Percentiles rank a stretch among this genome's conserved stretches.
Evolutionary conservation across 805 yeast species (phyloP).

Genomic region (Sungouiozyma ichnusensis): DNA sequence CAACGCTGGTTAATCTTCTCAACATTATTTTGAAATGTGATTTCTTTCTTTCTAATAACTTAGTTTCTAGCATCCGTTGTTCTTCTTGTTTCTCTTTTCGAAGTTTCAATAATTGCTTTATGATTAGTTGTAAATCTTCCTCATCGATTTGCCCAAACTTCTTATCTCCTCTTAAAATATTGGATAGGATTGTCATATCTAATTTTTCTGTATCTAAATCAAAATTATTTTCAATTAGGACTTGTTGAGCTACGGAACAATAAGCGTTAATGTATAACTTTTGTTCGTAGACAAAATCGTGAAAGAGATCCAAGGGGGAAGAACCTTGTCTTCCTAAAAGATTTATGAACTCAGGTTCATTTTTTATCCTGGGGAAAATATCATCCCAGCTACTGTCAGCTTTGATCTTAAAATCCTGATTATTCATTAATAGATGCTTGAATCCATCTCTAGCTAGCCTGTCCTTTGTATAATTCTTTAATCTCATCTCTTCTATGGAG

Average conservation of each 20-base stretch:
- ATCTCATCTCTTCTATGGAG: conserved; percentile 20
- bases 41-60: conserved; percentile 15
- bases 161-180: conserved; percentile 12
- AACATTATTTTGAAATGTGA: conserved; percentile 19
- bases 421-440: conserved; percentile 32
- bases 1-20: conserved; percentile 7
- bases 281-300: conserved; percentile 62
- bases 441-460: conserved; percentile 57
- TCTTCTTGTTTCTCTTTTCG: conserved; percentile 16
- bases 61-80: conserved; percentile 11
- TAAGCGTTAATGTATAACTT: conserved; percentile 45
- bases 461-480: conserved; percentile 43
- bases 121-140: conserved; percentile 6
- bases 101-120: conserved; percentile 20
- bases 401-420: conserved; percentile 20
- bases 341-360: conserved; percentile 46
- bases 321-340: conserved; percentile 73
- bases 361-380: conserved; percentile 39
- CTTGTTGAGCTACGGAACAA: conserved; percentile 47
- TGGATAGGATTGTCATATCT: conserved; percentile 7
- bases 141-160: conserved; percentile 21
- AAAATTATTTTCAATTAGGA: conserved; percentile 31
- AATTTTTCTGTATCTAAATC: conserved; percentile 15
- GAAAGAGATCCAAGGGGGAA: conserved; percentile 60
- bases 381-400: conserved; percentile 54